These are phyloP conservation scores for Melanomma pulvis-pyrius DNA, from an alignment of 495 filamentous ascomycete genomes.

Conservation along the genomic window DNA sequence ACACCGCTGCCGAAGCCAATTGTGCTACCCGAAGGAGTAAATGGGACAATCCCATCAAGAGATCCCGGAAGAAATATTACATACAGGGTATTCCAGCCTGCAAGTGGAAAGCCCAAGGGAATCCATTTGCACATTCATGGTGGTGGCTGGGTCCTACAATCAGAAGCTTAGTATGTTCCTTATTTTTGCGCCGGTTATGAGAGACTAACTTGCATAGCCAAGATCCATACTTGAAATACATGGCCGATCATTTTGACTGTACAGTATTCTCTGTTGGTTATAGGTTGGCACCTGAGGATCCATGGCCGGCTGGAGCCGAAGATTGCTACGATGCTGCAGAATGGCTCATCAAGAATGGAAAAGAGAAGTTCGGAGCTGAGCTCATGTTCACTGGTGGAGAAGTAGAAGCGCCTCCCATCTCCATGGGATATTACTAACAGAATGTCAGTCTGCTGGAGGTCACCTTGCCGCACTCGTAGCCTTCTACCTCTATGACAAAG, in stretches of 20 bases:
- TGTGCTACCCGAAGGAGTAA: conserved; percentile 43
- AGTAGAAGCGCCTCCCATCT: conserved; percentile 14
- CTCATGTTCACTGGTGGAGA: conserved; percentile 50
- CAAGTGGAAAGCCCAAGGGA: conserved; percentile 49
- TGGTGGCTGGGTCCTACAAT: conserved; percentile 53
- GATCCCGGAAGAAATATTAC: conserved; percentile 53
- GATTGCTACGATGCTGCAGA: conserved; percentile 60
- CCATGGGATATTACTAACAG: neutral
- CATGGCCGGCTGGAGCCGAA: conserved; percentile 54
- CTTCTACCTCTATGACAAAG: conserved; percentile 50
- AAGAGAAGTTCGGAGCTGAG: conserved; percentile 47
- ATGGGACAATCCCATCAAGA: conserved; percentile 54
- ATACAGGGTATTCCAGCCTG: conserved; percentile 53
- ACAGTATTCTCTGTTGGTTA: conserved; percentile 60
- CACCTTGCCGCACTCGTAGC: conserved; percentile 51
- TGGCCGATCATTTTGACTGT: conserved; percentile 50
- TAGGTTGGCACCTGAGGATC: conserved; percentile 62
- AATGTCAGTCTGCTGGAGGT: conserved; percentile 51
- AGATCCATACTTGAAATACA: conserved; percentile 47
- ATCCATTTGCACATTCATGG: conserved; percentile 59
- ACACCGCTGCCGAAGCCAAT: conserved; percentile 49
- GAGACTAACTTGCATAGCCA: conserved; percentile 35
- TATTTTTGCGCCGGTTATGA: conserved; percentile 1
- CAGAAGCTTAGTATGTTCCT: conserved; percentile 40
- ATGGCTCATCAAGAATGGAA: conserved; percentile 54